Conservation (phyloP, 2,329 filamentous ascomycete species). For the Byssochlamys sp. region DNA sequence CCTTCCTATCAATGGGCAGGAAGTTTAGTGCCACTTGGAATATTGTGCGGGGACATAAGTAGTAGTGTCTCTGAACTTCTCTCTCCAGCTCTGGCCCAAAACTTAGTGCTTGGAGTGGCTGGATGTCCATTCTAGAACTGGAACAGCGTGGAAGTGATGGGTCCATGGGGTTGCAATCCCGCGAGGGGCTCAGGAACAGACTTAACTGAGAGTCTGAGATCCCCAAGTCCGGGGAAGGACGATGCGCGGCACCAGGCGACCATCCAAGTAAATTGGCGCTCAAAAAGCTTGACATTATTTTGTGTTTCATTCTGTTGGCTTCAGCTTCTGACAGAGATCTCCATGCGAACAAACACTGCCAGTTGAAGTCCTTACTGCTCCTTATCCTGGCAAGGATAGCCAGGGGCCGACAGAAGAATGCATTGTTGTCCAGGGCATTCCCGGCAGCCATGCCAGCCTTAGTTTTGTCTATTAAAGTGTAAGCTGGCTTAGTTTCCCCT, state of each 20-base stretch:
- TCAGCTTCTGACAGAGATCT: background rate
- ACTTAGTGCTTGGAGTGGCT: background rate
- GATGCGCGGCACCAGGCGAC: background rate
- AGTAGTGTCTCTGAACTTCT: background rate
- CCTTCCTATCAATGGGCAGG: background rate
- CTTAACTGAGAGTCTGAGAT: background rate
- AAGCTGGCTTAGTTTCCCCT: background rate
- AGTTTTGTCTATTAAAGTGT: background rate
- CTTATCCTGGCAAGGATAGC: background rate
- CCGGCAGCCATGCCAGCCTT: background rate
- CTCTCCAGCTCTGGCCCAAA: background rate
- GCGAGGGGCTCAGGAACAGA: background rate
- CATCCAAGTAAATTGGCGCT: background rate
- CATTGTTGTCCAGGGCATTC: background rate
- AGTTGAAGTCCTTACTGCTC: background rate
- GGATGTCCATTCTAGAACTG: background rate
- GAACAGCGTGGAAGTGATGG: background rate
- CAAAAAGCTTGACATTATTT: background rate
- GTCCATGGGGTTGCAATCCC: background rate
- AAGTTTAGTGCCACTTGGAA: background rate
- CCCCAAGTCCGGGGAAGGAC: background rate
- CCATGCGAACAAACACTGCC: background rate
- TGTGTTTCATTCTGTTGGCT: background rate
- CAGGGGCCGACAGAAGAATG: constrained; percentile 3
- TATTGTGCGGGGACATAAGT: background rate